Percentiles rank a stretch among this genome's conserved stretches.
Conservation (phyloP, 164 flowering plant species). For the Liriodendron chinense region DNA sequence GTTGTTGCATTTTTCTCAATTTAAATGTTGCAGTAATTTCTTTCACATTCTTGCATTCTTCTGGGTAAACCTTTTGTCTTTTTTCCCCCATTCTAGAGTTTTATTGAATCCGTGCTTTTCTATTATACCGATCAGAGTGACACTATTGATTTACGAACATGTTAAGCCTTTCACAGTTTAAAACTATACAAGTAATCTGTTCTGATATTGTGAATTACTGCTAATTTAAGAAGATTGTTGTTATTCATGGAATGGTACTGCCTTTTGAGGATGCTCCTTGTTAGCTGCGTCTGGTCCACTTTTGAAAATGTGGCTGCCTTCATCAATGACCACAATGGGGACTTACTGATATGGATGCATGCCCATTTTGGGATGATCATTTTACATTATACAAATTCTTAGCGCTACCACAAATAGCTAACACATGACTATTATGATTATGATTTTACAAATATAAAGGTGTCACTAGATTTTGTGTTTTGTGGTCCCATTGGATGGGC, state of each 20-base stretch:
- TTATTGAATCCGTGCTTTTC: no score
- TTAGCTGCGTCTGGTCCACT: no score
- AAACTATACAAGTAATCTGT: no score
- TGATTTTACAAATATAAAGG: no score
- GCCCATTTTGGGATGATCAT: background rate
- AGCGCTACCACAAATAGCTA: no score
- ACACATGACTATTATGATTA: no score
- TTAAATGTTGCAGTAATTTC: background rate
- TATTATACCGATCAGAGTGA: no score
- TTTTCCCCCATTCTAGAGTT: background rate
- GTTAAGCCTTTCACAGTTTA: no score
- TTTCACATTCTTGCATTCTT: background rate
- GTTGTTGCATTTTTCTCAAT: background rate
- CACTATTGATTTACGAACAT: no score
- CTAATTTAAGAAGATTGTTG: background rate
- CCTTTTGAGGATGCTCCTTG: background rate
- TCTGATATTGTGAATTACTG: background rate
- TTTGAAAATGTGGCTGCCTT: background rate
- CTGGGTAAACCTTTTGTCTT: background rate
- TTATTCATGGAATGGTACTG: background rate
- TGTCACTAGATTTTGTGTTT: no score
- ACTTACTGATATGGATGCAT: background rate
- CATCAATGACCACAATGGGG: background rate
- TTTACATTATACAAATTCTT: background rate
- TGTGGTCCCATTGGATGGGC: background rate